These are phyloP conservation scores for Tolypocladium cylindrosporum DNA, from an alignment of 2,329 filamentous ascomycete species.

Conservation along the genomic window DNA sequence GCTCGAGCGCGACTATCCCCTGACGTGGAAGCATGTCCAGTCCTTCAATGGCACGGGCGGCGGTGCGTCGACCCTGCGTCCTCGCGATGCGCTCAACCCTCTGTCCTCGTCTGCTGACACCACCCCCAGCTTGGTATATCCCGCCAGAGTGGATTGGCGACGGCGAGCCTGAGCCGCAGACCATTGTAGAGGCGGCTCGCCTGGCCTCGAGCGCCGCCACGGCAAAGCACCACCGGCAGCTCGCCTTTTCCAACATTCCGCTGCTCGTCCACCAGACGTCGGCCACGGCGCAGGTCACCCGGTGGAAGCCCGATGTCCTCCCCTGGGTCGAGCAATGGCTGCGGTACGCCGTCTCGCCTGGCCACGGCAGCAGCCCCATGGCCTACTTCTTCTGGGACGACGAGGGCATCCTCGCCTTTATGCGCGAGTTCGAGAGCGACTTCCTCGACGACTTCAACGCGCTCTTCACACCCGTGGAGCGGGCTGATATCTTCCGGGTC, in stretches of 20 bases:
- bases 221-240: constrained; percentile 4
- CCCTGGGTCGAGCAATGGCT: constrained; percentile 13
- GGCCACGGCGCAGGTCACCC: constrained; percentile 6
- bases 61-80: constrained; percentile 5
- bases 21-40: constrained; percentile 11
- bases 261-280: constrained; percentile 14
- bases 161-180: constrained; percentile 4
- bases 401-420: constrained; percentile 9
- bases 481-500: constrained; percentile 13
- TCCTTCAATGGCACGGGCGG: constrained; percentile 8
- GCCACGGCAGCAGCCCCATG: constrained; percentile 6
- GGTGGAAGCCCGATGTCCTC: constrained; percentile 9
- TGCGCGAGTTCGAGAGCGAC: constrained; percentile 8
- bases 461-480: constrained; percentile 11
- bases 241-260: constrained; percentile 13
- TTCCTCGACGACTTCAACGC: constrained; percentile 7
- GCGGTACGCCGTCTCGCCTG: constrained; percentile 3
- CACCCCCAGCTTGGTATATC: constrained; percentile 11
- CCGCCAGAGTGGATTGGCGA: constrained; percentile 10
- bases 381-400: constrained; percentile 15
- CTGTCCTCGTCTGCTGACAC: background rate
- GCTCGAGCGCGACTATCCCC: constrained; percentile 5
- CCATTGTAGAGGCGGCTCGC: constrained; percentile 11
- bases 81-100: background rate
- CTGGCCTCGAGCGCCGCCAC: constrained; percentile 10